Base-by-base conservation (phyloP, 169 alveolate species). In the Neospora caninum region DNA sequence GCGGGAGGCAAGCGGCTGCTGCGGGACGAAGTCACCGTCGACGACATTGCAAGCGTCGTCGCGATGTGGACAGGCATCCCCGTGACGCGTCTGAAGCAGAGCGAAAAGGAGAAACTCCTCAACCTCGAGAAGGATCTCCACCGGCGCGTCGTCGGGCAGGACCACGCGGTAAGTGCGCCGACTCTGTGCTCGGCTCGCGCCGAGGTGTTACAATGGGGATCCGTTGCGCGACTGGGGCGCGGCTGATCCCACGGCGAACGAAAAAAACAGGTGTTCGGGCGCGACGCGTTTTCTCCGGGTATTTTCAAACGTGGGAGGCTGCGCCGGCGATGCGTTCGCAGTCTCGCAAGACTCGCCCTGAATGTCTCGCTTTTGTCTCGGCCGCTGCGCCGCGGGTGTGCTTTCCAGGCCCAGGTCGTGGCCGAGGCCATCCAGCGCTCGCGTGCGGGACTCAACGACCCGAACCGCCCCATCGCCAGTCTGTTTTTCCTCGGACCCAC, bases 401-500 rank as follows among this genome's bases (percentile, higher is more conserved):
- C 73, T 13, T 16, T 42, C 67, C 88, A 91, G 95, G 97, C 95
- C 10, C 88, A 95, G 31, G 96, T 97, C 31, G 95, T 89, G 36
- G 92, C 94, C 41, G 92, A 95, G 88, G 98, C 99, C 29, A 98
- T 98, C 31, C 98, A 97, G 91, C 86, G 99, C 18, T 97, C 98
- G 6, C 96, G 99, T 31, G 99, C 98, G 10, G 99, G 99, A 6
- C 93, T 98, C 97, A 97, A 97, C 91, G 98, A 98, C 92, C 99
- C 99, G 54, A 97, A 97, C 92, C 93, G 97, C 13, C 99, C 99
- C 53, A 98, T 98, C 31, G 99, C 98, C n/a, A 97, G 98, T 41
- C 93, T 98, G 84, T 96, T 98, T 97, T 98, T 98, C 96, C 95
- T 97, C n/a, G 99, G 99, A 13, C 98, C 99, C 42, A 98, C 99